Conservation (phyloP, 805 yeast genomes). For the Maudiozyma serrabonitensis region DNA sequence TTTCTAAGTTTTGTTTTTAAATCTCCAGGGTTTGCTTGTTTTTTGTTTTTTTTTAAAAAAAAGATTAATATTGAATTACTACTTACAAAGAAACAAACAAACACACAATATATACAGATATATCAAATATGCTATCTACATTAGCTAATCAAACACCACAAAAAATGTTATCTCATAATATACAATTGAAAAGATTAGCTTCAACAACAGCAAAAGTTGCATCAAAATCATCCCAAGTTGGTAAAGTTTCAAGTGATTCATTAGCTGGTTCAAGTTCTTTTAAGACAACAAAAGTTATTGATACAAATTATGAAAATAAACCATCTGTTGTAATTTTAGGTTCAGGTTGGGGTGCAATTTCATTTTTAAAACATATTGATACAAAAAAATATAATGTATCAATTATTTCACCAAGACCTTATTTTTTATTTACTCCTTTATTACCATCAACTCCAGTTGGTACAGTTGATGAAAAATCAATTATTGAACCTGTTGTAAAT, state of each 20-base stretch:
- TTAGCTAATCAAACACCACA: neutral
- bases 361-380: constrained; percentile 75
- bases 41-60: too few species aligned
- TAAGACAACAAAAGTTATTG: constrained; percentile 32
- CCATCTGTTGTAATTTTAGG: constrained; percentile 57
- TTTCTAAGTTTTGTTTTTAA: too few species aligned
- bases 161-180: constrained; percentile 3
- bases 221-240: neutral
- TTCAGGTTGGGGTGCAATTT: constrained; percentile 92
- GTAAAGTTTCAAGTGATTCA: constrained; percentile 2
- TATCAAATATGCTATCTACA: constrained; percentile 1
- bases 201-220: constrained; percentile 4
- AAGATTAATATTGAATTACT: neutral
- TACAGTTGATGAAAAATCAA: constrained; percentile 79
- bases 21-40: too few species aligned
- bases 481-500: constrained; percentile 86
- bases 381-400: constrained; percentile 82
- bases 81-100: neutral
- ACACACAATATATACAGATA: neutral
- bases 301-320: constrained; percentile 25
- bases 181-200: constrained; percentile 12
- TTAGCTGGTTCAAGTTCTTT: constrained; percentile 32
- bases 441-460: constrained; percentile 93
- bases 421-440: constrained; percentile 86
- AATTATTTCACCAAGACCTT: constrained; percentile 85